Base-by-base conservation (phyloP, 2,329 filamentous ascomycete species). In the Phaeoacremonium minimum region DNA sequence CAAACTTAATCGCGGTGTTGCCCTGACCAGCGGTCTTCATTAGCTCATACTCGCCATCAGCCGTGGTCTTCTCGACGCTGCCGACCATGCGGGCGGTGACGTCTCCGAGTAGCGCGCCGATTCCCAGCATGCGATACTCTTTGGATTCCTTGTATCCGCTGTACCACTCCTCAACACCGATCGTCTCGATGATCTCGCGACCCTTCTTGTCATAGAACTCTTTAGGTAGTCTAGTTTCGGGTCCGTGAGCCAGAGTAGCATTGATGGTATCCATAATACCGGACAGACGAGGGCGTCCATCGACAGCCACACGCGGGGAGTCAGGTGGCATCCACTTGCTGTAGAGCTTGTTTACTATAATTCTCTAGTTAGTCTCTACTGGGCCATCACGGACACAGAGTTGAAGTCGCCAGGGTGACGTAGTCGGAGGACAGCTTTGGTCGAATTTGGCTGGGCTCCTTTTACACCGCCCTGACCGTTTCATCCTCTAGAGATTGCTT, bases 221-320 rank as follows among this genome's bases (percentile, higher is more conserved):
- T 8, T 73, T 69, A 0, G 93, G 93, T 4, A 97, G 73, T 31
- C 74, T 80, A 0, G 90, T 96, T 9, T 76, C 75, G 0, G 85
- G 77, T 0, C 87, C 87, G 56, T 97, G 93, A 3, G 90, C 91
- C 11, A 85, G 70, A 0, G 88, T 95, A 6, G 87, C 80, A 56
- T 96, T 97, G 53, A 97, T 76, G 0, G 87, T 93, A 63, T 98
- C 93, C 85, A 95, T 88, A 51, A 98, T 84, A 36, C 93, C 93
- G 6, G 82, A 89, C 11, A 97, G 70, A 30, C 90, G 75, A 1
- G 93, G 93, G 41, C 83, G 83, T 1, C 82, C 83, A 58, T 96
- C 89, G 7, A 97, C 87, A 17, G 85, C 86, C 7, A 96, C 81
- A 28, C 73, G 71, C 9, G 75, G 75, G 18, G 69, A 73, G 22